Evolutionary conservation across 2,329 filamentous ascomycete genomes (phyloP), one percentile per base, ranked within the genome.

Genomic region (Ceratocystis eucalypticola): DNA sequence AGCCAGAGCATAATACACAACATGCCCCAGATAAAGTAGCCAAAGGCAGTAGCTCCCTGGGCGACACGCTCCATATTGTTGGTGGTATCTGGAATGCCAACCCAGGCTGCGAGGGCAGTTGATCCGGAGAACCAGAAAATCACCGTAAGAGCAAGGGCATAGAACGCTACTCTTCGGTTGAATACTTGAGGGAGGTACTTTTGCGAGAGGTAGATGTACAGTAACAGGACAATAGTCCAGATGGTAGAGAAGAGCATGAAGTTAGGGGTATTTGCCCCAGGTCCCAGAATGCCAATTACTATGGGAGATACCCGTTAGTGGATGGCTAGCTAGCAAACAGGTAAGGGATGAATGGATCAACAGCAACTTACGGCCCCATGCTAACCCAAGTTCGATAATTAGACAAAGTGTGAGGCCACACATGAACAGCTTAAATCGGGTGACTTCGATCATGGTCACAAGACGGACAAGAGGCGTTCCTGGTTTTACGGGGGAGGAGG

Each of bases 71-170:
- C 79, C 20, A 75, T 77, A 62, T 75, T 77, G 53, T 77, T 79
- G 72, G 84, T 86, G 66, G 81, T 77, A 7, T 73, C 75, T 0
- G 83, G 77, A 17, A 82, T 79, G 65, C 82, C 82, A 67, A 91
- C 76, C 66, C 80, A 79, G 22, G 85, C 86, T 0, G 88, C 90
- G 10, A 92, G 76, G 0, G 90, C 89, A 70, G 95, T 86, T 71
- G 91, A 88, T 5, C 90, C 91, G 0, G 88, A 86, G 73, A 96
- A 94, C 91, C 91, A 96, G 79, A 95, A 95, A 66, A 95, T 80
- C 77, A 88, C 86, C 8, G 89, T 94, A 28, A 94, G 70, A 61
- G 78, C 79, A 72, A 95, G 88, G 41, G 89, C 79, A 1, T 72
- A 85, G 20, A 92, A 78, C 17, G 91, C 82, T 57, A 80, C 84